Evolutionary conservation across 768 basidiomycete genomes (phyloP), one percentile per base, ranked within the genome.

Genomic region (Leccinum sublutescens): DNA sequence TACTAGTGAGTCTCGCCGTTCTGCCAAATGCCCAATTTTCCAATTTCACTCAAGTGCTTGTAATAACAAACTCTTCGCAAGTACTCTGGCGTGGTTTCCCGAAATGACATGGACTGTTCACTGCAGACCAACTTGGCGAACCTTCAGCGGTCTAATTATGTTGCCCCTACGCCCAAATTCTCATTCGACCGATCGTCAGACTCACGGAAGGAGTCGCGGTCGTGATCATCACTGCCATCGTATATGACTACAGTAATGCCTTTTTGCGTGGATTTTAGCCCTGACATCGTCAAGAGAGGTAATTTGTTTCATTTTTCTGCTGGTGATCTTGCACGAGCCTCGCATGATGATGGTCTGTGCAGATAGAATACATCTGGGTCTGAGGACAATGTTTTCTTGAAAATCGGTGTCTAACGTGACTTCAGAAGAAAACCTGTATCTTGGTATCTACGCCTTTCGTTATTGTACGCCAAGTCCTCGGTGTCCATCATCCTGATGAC

Each of bases 351-450:
- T 31, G 31, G 15, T 5, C 1, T 27, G n/a, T 6, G 23, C 5
- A 65, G 64, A n/a, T 66, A 31, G 38, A 63, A 52, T 55, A 62
- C 12, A 5, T 65, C 25, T 65, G 64, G 64, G 64, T 66, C 1
- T 1, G 64, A 49, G 11, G 31, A 31, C 3, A 29, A 15, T 1
- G 10, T 19, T 38, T 23, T 6, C n/a, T 23, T 19, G 8, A 23
- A 14, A 7, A 8, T 45, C 14, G 38, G 19, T 49, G 25, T 25
- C 33, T 65, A 36, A 65, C 31, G 19, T 31, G 17, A 27, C 33
- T 23, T 6, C 11, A 65, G 64, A 50, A 25, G 9, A 17, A 23
- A 49, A 53, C 31, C 9, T 62, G 55, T 60, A 38, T 55, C 11
- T 29, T 29, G 52, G 64, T 65, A 19, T 55, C 64, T 17, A 43